Percentiles rank a stretch among this genome's conserved stretches.
These are phyloP conservation scores for Ascochyta viciae-villosae DNA, from an alignment of 2,329 filamentous ascomycete genomes.

Conservation along the genomic window DNA sequence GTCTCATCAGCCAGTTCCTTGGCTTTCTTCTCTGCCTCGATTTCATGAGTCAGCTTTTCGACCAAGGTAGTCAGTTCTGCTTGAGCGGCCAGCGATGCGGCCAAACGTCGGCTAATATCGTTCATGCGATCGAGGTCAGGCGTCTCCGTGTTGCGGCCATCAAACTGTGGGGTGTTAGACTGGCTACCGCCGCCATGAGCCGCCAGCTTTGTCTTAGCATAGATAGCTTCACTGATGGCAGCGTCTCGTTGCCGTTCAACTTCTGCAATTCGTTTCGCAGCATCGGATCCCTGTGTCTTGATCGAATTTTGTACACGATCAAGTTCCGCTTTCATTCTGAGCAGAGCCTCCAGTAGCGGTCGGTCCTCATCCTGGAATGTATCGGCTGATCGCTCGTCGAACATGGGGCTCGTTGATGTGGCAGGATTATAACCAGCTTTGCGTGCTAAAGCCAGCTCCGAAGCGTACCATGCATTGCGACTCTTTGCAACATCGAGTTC, in stretches of 20 bases:
- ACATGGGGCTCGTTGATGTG: constrained; percentile 70
- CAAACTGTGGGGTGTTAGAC: constrained; percentile 61
- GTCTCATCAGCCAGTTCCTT: constrained; percentile 89
- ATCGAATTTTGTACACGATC: constrained; percentile 89
- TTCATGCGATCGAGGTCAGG: constrained; percentile 71
- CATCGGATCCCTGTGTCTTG: constrained; percentile 83
- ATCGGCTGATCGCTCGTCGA: constrained; percentile 79
- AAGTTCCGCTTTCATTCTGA: constrained; percentile 89
- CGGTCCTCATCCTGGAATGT: constrained; percentile 91
- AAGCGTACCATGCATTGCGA: constrained; percentile 95
- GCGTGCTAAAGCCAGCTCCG: constrained; percentile 87
- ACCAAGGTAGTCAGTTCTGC: constrained; percentile 81
- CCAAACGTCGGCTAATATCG: constrained; percentile 83
- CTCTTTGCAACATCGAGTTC: constrained; percentile 86
- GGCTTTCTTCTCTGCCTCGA: constrained; percentile 81
- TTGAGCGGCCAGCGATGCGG: constrained; percentile 78
- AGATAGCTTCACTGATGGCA: constrained; percentile 93
- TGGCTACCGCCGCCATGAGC: constrained; percentile 76
- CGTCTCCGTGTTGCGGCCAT: constrained; percentile 64
- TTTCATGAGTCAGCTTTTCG: constrained; percentile 71
- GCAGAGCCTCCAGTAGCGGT: constrained; percentile 86
- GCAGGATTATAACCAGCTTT: constrained; percentile 87
- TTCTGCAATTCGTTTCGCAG: constrained; percentile 89
- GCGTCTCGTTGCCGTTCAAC: constrained; percentile 93
- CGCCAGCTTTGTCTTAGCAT: constrained; percentile 90